Evolutionary conservation across 306 rosid species (phyloP).

Genomic region (Phaseolus lunatus): DNA sequence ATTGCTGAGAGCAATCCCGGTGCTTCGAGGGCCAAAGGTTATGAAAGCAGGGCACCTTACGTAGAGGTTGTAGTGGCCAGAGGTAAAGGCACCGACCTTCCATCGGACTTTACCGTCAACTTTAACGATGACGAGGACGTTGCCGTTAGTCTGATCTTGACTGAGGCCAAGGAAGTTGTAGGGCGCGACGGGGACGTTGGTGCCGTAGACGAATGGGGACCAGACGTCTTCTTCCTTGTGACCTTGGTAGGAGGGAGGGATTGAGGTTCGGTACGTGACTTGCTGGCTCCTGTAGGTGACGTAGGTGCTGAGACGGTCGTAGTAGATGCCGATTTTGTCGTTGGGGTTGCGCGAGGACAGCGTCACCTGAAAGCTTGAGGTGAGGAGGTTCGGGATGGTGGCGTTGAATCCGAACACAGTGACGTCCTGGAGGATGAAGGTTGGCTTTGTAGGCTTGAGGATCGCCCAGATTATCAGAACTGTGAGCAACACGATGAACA

Average conservation of each 20-base stretch:
- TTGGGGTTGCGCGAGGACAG: constrained; percentile 83
- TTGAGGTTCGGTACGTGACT: constrained; percentile 69
- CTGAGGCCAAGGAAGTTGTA: constrained; percentile 55
- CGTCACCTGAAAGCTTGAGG: constrained; percentile 84
- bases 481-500: constrained; percentile 63
- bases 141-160: constrained; percentile 71
- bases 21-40: constrained; percentile 55
- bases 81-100: constrained; percentile 77
- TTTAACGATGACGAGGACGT: constrained; percentile 59
- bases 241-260: constrained; percentile 87
- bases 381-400: constrained; percentile 73
- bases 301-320: constrained; percentile 78
- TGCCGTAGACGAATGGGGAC: constrained; percentile 91
- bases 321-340: constrained; percentile 82
- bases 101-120: constrained; percentile 79
- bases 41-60: constrained; percentile 82
- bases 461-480: constrained; percentile 80
- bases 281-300: constrained; percentile 76
- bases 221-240: constrained; percentile 81
- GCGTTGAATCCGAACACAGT: constrained; percentile 93
- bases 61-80: constrained; percentile 66
- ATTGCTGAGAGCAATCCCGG: constrained; percentile 58
- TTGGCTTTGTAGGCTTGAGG: constrained; percentile 76
- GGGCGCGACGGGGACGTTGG: constrained; percentile 81
- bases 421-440: constrained; percentile 89